Evolutionary conservation across 2,329 filamentous ascomycete species (phyloP), one percentile per base, ranked within the genome.

Genomic region (Diaporthe ilicicola): DNA sequence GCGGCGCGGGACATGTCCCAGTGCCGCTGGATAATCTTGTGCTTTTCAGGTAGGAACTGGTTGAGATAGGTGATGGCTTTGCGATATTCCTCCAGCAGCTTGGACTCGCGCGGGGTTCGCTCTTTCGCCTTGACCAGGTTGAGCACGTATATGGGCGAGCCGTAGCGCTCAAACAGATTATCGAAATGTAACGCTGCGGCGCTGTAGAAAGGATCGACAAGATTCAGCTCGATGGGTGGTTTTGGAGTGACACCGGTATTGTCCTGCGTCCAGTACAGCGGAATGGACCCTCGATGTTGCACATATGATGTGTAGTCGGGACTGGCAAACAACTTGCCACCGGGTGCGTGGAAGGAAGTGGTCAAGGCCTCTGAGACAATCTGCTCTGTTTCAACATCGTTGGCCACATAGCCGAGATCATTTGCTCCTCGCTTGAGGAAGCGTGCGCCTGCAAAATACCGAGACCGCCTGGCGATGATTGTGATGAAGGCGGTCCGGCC

Each of bases 1-100:
- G 95, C 94, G 6, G 96, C 95, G 71, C 96, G 89, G 73, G 95
- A 97, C 96, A 99, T 99, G 79, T 99, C 96, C 90, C 96, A 99
- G 3, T 95, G 94, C 76, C 96, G 94, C 80, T 99, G 95, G 12
- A 95, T 90, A 65, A 99, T 97, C 78, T 94, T 94, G 78, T 95
- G 94, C 69, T 91, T 91, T 2, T 87, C 82, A 0, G 96, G 95
- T 2, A 99, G 85, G 71, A 97, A 97, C 78, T 98, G 95, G 75
- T 98, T 99, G 59, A 99, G 90, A 76, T 99, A 99, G 51, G 91
- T 89, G 73, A 98, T 92, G 6, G 94, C 94, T 75, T 93, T 89
- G 4, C 94, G 94, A 78, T 94, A 98, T 79, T 98, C 95, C 44
- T 91, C 87, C 1, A 98, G 84, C 7, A 99, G 85, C 79, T 98